Evolutionary conservation across 306 rosid species (phyloP).

Genomic region (Crotalaria pallida): DNA sequence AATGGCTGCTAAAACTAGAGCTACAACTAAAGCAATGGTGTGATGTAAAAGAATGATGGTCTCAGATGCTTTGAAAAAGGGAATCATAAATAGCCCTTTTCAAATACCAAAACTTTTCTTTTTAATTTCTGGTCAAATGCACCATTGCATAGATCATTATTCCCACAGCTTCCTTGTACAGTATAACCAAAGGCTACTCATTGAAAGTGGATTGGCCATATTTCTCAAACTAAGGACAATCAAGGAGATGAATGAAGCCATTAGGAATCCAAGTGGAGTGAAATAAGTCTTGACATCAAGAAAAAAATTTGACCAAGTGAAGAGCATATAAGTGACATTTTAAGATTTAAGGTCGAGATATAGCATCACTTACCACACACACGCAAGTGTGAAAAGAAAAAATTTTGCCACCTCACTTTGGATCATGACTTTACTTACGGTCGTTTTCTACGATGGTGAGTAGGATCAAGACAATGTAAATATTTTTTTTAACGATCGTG

Average conservation of each 20-base stretch:
- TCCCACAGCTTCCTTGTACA: background rate
- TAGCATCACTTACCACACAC: no score
- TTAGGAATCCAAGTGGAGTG: no score
- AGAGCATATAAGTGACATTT: no score
- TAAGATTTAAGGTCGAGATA: no score
- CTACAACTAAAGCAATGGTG: background rate
- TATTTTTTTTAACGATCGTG: no score
- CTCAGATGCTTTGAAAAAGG: background rate
- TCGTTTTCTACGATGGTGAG: no score
- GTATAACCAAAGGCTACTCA: background rate
- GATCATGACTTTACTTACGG: no score
- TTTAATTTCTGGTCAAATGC: slow-evolving; percentile 1
- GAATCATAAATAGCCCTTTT: background rate
- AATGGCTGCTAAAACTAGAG: background rate
- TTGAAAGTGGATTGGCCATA: background rate
- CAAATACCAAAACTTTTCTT: background rate
- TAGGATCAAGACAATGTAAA: no score
- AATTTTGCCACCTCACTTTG: no score
- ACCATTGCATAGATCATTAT: background rate
- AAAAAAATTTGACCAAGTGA: no score
- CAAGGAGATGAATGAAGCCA: background rate
- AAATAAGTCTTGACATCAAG: no score
- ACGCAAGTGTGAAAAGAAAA: no score
- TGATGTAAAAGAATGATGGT: background rate
- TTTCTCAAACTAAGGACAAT: background rate